phyloP scores from a whole-genome alignment of 306 rosid species.

The Canavalia gladiata region DNA sequence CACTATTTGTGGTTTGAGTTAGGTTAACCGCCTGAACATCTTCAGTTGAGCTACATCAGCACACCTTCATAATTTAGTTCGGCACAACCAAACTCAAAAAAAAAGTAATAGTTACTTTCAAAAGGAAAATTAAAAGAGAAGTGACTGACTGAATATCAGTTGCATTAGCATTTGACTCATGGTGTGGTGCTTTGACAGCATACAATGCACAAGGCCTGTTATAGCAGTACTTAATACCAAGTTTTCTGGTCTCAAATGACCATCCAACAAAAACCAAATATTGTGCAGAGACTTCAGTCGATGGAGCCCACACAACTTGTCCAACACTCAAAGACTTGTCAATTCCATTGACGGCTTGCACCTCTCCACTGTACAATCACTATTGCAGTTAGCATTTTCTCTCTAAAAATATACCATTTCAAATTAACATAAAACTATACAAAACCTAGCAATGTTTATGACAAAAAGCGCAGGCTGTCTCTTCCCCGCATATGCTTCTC shows the following conservation, averaged over 20 bases:
- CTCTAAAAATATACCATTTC: neutral
- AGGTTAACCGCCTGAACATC: conserved; percentile 61
- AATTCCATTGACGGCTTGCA: conserved; percentile 73
- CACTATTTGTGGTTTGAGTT: conserved; percentile 80
- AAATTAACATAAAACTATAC: conserved; percentile 20
- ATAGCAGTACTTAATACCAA: conserved; percentile 90
- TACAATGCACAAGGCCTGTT: conserved; percentile 90
- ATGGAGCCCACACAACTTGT: conserved; percentile 95
- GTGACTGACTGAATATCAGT: conserved; percentile 68
- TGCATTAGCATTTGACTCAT: conserved; percentile 60
- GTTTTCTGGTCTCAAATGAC: conserved; percentile 81
- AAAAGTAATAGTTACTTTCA: conserved; percentile 15
- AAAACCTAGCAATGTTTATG: conserved; percentile 69
- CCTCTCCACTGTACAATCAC: conserved; percentile 76
- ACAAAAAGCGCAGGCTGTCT: conserved; percentile 92
- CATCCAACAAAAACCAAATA: conserved; percentile 94
- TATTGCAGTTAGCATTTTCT: conserved; percentile 29
- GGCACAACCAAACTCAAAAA: conserved; percentile 41
- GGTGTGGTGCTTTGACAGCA: conserved; percentile 65
- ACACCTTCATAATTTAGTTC: conserved; percentile 42
- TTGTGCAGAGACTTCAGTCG: conserved; percentile 57
- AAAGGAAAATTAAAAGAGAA: conserved; percentile 40
- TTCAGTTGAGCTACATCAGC: conserved; percentile 69
- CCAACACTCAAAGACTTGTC: conserved; percentile 83
- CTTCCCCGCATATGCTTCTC: conserved; percentile 93